phyloP scores from a whole-genome alignment of 768 basidiomycete species.

The Pisolithus orientalis region DNA sequence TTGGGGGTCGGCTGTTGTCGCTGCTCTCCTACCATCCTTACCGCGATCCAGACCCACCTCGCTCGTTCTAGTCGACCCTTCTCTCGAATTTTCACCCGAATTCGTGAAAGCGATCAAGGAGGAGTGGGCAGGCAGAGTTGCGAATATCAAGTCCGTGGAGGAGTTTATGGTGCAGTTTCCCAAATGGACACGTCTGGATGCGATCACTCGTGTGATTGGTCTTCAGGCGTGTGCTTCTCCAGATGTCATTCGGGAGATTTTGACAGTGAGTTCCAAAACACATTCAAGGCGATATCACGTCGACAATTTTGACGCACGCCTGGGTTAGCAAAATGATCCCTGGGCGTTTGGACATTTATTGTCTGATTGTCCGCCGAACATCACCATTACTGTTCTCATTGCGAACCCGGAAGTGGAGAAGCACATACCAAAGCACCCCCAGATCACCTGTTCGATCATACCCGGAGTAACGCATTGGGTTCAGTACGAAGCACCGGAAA shows the following conservation, averaged over 20 bases:
- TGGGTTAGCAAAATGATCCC: constrained; percentile 10
- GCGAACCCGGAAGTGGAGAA: constrained; percentile 8
- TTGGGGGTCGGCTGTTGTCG: constrained; percentile 1
- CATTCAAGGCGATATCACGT: not conserved
- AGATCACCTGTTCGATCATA: constrained; percentile 6
- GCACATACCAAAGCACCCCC: constrained; percentile 10
- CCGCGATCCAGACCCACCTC: not conserved
- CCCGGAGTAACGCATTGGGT: constrained; percentile 19
- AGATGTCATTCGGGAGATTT: constrained; percentile 1
- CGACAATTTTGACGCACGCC: not conserved
- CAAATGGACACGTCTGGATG: constrained; percentile 11
- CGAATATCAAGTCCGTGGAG: constrained; percentile 3
- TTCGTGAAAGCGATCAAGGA: not conserved
- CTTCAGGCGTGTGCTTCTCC: constrained; percentile 5
- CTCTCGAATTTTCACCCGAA: constrained; percentile 3
- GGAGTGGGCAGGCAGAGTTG: not conserved
- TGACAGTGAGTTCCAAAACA: constrained; percentile 2
- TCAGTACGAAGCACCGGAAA: constrained; percentile 20
- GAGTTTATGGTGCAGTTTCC: constrained; percentile 6
- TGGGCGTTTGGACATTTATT: constrained; percentile 11
- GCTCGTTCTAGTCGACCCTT: constrained; percentile 6
- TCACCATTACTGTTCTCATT: constrained; percentile 10
- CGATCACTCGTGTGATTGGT: constrained; percentile 7
- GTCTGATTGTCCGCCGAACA: constrained; percentile 4
- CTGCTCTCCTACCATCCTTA: not conserved